A percentile compares a stretch with the other conserved stretches of the same genome.
These are phyloP conservation scores for Irpex sp. DNA, from an alignment of 1,284 basidiomycete species.

Conservation along the genomic window DNA sequence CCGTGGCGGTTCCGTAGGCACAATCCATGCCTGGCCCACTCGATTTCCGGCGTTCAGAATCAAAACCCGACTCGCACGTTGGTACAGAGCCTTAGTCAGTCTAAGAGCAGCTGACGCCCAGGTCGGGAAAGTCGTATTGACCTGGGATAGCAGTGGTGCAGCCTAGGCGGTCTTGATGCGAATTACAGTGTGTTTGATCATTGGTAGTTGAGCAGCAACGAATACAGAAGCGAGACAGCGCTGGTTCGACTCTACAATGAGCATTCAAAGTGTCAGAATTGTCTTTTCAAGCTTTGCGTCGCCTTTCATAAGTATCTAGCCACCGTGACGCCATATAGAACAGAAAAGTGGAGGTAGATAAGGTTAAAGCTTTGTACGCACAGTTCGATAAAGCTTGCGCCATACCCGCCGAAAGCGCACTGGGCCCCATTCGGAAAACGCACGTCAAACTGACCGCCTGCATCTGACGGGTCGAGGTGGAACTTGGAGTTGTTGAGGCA, in stretches of 20 bases:
- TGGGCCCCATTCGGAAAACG: conserved; percentile 50
- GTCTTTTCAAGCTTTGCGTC: background rate
- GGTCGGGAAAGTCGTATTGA: conserved; percentile 37
- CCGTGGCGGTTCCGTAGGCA: background rate
- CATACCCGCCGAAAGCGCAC: conserved; percentile 47
- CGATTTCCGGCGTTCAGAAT: background rate
- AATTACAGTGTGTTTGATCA: conserved; percentile 49
- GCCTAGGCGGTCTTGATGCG: conserved; percentile 43
- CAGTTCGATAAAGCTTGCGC: conserved; percentile 50
- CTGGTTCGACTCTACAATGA: conserved; percentile 39
- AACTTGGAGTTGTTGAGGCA: conserved; percentile 41
- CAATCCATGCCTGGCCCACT: background rate
- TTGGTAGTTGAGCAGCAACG: conserved; percentile 39
- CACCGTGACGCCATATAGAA: conserved; percentile 4
- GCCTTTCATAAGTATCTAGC: background rate
- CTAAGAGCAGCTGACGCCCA: conserved; percentile 33
- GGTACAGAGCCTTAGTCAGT: background rate
- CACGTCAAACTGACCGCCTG: conserved; percentile 47
- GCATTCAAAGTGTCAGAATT: background rate
- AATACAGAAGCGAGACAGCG: conserved; percentile 42
- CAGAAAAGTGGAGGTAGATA: background rate
- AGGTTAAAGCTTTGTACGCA: conserved; percentile 23
- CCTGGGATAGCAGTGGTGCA: conserved; percentile 43
- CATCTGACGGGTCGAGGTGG: conserved; percentile 33
- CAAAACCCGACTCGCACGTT: background rate